phyloP scores from a whole-genome alignment of 306 rosid species.

The Glycyrrhiza uralensis region DNA sequence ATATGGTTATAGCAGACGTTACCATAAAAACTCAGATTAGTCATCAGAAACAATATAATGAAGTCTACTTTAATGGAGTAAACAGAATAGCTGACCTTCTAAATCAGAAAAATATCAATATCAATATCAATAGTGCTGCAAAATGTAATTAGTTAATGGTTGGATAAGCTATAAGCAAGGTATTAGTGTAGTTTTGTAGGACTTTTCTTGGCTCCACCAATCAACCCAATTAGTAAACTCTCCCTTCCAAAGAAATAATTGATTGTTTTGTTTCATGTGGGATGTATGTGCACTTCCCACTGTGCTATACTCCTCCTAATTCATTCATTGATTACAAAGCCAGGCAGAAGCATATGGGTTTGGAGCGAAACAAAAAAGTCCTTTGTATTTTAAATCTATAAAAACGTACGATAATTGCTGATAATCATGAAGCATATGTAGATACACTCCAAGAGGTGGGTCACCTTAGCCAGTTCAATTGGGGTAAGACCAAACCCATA shows the following conservation, averaged over 20 bases:
- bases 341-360: conserved; percentile 4
- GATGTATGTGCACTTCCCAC: conserved; percentile 28
- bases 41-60: conserved; percentile 3
- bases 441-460: conserved; percentile 50
- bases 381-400: not conserved
- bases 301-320: conserved; percentile 9
- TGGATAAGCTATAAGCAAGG: conserved; percentile 58
- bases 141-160: conserved; percentile 1
- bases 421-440: conserved; percentile 24
- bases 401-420: conserved; percentile 19
- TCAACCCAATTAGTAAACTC: conserved; percentile 23
- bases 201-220: conserved; percentile 16
- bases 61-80: conserved; percentile 16
- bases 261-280: conserved; percentile 28
- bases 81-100: conserved; percentile 4
- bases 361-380: conserved; percentile 24
- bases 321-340: conserved; percentile 22
- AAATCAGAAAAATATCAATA: not conserved
- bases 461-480: conserved; percentile 31
- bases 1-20: not conserved
- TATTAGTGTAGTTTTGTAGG: conserved; percentile 3
- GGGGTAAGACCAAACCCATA: conserved; percentile 72
- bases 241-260: conserved; percentile 25
- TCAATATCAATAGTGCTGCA: not conserved
- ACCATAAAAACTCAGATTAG: not conserved